Base-by-base conservation (phyloP, 345 rosid genomes). In the Moricandia moricandioides region DNA sequence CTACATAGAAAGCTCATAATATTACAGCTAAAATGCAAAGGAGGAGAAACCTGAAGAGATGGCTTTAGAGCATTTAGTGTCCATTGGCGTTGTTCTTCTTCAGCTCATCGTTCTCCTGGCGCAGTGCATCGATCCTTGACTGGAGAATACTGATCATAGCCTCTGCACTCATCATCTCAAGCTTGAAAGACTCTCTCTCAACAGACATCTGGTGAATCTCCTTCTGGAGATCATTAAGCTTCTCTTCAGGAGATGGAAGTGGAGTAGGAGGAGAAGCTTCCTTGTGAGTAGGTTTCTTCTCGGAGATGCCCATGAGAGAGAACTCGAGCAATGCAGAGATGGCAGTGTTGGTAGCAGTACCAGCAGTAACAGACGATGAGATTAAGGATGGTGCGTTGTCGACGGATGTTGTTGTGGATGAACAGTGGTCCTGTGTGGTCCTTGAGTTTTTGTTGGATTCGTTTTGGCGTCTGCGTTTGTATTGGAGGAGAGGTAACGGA, bases 91-190 rank as follows among this genome's bases (percentile, higher is more conserved):
- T 74, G 39, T 43, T 81, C 84, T 83, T 83, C 87, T 82, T 88
- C 75, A 90, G 59, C 56, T 88, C 93, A 79, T 88, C 88, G 5
- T 91, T 95, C 76, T 95, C 99, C 77, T 81, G 82, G 65, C 59
- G 82, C 71, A 95, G 79, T 8, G 52, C 77, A 58, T 89, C 93
- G 7, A 90, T 79, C 72, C 86, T 84, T 0, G 96, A 82, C 64
- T 86, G 93, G 68, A 91, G 96, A 77, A 86, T 85, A 80, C 84
- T 88, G 52, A 90, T 85, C 93, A 88, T 89, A 12, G 97, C 84
- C 33, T 87, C 89, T 49, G 91, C 91, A 70, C 91, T 85, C 90
- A 95, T 81, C 92, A 90, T 83, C 69, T 91, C 93, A 18, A 91
- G 88, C 84, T 82, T 90, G 81, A 89, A 55, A 4, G 87, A 79